Evolutionary conservation across 2,329 filamentous ascomycete species (phyloP), one percentile per base, ranked within the genome.

Genomic region (Xylaria arbuscula): DNA sequence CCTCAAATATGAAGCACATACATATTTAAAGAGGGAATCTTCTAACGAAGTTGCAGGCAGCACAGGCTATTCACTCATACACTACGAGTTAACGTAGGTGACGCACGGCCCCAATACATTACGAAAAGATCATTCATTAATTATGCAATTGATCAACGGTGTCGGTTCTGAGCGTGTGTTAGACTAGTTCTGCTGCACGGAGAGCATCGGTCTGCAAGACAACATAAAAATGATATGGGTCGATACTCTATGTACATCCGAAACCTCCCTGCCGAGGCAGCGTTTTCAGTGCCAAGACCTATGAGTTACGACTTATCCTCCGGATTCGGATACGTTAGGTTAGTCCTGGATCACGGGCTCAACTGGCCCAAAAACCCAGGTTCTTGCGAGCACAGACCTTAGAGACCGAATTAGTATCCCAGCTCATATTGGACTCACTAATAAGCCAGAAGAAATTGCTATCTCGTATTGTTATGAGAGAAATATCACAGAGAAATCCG

Each of bases 71-170:
- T 59, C 17, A 24, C 22, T 42, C 47, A 59, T 15, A 28, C 13
- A 10, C 32, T 63, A 24, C 36, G 13, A 42, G 47, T 22, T 28
- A 19, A 11, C 15, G 19, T 34, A 53, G 19, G 47, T 45, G 36
- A 34, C 32, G 36, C 61, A 51, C 15, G 22, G 34, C 13, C 54
- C 34, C 42, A 34, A 36, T n/a, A 55, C 51, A 15, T 15, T 32
- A 22, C 45, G 22, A 45, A 38, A 28, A 17, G 19, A 28, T 28
- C 28, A 15, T 5, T 5, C 19, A 28, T 36, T 50, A 53, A 40
- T 55, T 61, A 47, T 19, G 38, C 48, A 55, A 61, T 66, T 55
- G 50, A 38, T 32, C 36, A 24, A 40, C 24, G 38, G 19, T 19
- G 53, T 42, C 57, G 13, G 19, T 28, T 32, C 6, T 48, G 19